Conservation (phyloP, 768 basidiomycete species). For the Suillus lakei region DNA sequence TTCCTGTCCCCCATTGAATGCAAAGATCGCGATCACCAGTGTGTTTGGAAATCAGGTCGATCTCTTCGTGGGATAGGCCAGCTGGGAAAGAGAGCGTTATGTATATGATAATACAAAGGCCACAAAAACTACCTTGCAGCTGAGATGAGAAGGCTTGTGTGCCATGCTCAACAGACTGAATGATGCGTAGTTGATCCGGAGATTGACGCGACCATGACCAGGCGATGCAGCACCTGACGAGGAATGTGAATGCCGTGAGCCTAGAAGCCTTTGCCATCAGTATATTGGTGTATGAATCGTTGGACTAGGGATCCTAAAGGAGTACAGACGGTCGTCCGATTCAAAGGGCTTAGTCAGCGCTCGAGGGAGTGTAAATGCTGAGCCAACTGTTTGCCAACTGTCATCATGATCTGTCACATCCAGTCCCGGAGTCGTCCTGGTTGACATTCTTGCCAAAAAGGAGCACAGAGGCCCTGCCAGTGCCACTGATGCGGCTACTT, state of each 20-base stretch:
- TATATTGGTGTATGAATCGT: neutral
- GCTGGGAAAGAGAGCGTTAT: neutral
- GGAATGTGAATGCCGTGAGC: neutral
- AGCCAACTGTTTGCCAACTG: neutral
- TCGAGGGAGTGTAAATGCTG: neutral
- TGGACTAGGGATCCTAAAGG: neutral
- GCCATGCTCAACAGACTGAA: neutral
- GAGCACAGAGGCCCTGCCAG: neutral
- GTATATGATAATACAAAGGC: neutral
- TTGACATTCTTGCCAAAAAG: neutral
- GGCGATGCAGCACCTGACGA: slow-evolving; percentile 20
- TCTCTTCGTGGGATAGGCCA: slow-evolving; percentile 11
- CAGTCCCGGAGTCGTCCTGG: neutral
- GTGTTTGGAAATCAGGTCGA: slow-evolving; percentile 9
- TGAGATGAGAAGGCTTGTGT: neutral
- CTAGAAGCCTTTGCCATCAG: neutral
- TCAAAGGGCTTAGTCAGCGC: neutral
- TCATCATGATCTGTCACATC: neutral
- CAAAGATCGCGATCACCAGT: neutral
- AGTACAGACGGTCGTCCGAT: neutral
- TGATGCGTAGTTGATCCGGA: slow-evolving; percentile 13
- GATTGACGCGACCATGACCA: slow-evolving; percentile 34
- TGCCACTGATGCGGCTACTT: neutral
- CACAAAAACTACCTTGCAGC: slow-evolving; percentile 1
- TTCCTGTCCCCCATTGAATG: neutral